phyloP scores from a whole-genome alignment of 345 rosid genomes.

The Eucalyptus tenuipes region DNA sequence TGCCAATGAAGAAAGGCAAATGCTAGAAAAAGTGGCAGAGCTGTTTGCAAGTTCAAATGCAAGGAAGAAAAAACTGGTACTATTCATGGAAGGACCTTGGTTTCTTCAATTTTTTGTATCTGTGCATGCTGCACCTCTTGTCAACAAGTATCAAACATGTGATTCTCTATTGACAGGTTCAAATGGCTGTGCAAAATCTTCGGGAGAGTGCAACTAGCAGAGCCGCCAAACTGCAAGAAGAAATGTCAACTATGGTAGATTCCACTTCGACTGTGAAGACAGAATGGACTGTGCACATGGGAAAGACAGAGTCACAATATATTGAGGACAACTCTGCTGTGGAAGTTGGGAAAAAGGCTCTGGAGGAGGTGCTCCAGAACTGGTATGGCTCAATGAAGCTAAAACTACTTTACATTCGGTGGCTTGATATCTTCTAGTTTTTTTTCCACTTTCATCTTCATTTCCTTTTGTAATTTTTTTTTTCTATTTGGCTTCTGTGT shows the following conservation, averaged over 20 bases:
- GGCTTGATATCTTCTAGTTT: neutral
- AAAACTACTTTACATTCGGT: neutral
- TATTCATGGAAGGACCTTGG: neutral
- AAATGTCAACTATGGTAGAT: conserved; percentile 88
- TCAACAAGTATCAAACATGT: neutral
- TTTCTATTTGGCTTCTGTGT: neutral
- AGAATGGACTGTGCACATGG: conserved; percentile 79
- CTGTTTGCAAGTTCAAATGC: conserved; percentile 72
- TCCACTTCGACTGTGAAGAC: conserved; percentile 61
- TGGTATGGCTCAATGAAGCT: conserved; percentile 33
- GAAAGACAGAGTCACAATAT: conserved; percentile 63
- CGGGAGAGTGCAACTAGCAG: conserved; percentile 63
- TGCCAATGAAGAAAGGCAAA: conserved; percentile 74
- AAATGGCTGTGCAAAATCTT: conserved; percentile 79
- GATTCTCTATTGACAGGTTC: conserved; percentile 37
- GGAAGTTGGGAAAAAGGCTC: conserved; percentile 65
- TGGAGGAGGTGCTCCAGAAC: conserved; percentile 67
- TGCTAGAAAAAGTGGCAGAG: conserved; percentile 87
- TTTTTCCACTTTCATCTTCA: neutral
- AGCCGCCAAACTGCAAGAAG: conserved; percentile 69
- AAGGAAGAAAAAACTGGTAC: conserved; percentile 87
- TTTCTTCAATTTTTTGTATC: neutral
- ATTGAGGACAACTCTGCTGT: conserved; percentile 60
- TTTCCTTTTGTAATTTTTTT: neutral
- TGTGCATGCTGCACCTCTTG: neutral